phyloP scores from a whole-genome alignment of 139 green algal species.

The Chlamydomonas sp. region DNA sequence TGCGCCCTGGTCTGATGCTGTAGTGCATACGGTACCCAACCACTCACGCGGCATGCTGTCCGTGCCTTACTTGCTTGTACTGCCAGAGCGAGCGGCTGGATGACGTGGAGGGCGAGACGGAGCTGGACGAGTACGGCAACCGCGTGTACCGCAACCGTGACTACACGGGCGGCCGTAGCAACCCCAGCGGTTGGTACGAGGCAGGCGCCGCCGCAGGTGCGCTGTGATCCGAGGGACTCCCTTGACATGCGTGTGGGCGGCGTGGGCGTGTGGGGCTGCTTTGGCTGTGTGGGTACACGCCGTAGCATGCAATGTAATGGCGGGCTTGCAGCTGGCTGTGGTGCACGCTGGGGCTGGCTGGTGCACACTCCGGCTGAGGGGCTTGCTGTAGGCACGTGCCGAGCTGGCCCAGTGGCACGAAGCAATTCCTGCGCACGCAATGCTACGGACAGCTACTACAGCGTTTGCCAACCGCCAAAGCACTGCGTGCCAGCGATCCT shows the following conservation, averaged over 20 bases:
- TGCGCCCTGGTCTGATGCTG: neutral
- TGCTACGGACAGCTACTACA: too few species aligned
- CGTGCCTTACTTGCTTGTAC: too few species aligned
- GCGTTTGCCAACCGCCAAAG: too few species aligned
- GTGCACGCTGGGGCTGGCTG: too few species aligned
- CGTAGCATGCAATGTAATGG: too few species aligned
- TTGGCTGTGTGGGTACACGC: too few species aligned
- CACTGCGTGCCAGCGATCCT: too few species aligned
- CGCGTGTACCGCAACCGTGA: neutral
- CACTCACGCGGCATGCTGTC: neutral
- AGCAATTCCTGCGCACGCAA: too few species aligned
- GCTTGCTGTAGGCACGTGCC: too few species aligned
- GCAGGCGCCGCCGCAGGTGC: neutral
- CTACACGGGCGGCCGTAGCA: constrained; percentile 9
- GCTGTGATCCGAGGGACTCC: neutral
- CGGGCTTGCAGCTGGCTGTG: too few species aligned
- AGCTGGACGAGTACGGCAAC: neutral
- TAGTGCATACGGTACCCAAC: neutral
- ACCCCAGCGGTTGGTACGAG: constrained; percentile 12
- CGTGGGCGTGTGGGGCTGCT: neutral
- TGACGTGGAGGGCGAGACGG: neutral
- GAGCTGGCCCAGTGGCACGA: too few species aligned
- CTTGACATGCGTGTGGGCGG: neutral
- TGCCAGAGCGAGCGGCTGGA: constrained; percentile 13
- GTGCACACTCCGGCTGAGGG: too few species aligned